Evolutionary conservation across 495 filamentous ascomycete species (phyloP), one percentile per base, ranked within the genome.

Genomic region (Chaetomidium leptoderma): DNA sequence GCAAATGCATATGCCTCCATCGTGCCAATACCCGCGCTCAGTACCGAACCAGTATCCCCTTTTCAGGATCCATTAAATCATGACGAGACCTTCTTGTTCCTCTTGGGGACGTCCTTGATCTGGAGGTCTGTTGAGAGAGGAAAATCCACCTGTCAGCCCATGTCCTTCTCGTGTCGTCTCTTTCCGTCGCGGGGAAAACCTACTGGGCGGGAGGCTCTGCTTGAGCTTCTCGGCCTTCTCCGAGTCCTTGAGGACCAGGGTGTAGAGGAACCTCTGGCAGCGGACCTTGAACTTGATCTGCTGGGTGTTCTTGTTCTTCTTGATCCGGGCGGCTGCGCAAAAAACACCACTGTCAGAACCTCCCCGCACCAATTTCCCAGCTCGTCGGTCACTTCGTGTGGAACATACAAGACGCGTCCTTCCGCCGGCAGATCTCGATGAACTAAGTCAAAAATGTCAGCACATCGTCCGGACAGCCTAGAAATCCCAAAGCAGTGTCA

Each of bases 251-350:
- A 99, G 86, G 72, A 93, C 88, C 61, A 97, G 86, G 65, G 95
- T 95, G 87, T 99, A 99, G 66, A 97, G 80, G 81, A 90, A 86
- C 66, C 87, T 83, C 69, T 87, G 79, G 83, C 93, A 97, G 74
- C 93, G 90, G 84, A 99, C 95, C 88, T 99, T 99, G 89, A 99
- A 97, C 85, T 99, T 99, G 85, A 90, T 91, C 81, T 92, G 86
- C 74, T 86, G 81, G 63, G 81, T 77, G 72, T 85, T 84, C 73
- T 83, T 86, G 83, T 87, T 92, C 83, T 92, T 90, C 89, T 97
- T 97, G 84, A 97, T 92, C 78, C 90, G 87, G 73, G 90, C 90
- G 76, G 91, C 95, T 97, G 71, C 64, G n/a, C 65, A 40, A 29
- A 44, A 52, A 63, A 47, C 30, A 46, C 49, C 49, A 59, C 57